Conservation (phyloP, 805 yeast genomes). For the Myxozyma lipomycoides region DNA sequence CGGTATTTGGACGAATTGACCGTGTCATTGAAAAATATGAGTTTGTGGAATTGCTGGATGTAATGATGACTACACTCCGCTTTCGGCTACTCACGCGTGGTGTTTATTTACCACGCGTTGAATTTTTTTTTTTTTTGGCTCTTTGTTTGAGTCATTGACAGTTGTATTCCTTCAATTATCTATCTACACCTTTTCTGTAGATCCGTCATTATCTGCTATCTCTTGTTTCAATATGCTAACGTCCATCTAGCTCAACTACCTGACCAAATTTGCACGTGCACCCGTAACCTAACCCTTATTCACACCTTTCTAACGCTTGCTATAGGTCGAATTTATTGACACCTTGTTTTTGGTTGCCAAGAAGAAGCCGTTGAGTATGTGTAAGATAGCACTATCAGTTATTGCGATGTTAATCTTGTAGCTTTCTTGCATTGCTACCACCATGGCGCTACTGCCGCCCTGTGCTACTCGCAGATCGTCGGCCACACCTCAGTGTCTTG, state of each 20-base stretch:
- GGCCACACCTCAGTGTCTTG: slow-evolving; percentile 90
- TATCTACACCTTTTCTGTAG: not conserved
- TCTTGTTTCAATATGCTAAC: too few species aligned
- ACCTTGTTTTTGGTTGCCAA: slow-evolving; percentile 88
- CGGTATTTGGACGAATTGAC: too few species aligned
- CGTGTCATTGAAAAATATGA: too few species aligned
- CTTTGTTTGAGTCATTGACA: too few species aligned
- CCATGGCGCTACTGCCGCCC: slow-evolving; percentile 95
- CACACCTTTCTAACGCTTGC: slow-evolving; percentile 11
- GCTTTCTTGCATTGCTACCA: slow-evolving; percentile 92
- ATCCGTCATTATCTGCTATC: slow-evolving; percentile 7
- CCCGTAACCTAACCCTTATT: slow-evolving; percentile 4
- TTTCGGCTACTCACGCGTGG: not conserved
- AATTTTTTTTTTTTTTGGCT: not conserved
- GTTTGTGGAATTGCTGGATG: not conserved
- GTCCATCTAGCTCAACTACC: slow-evolving; percentile 58
- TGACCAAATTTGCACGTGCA: slow-evolving; percentile 61
- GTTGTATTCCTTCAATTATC: too few species aligned
- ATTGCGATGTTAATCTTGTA: not conserved
- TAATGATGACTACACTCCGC: not conserved
- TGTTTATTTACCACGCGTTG: not conserved
- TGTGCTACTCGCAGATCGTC: slow-evolving; percentile 87
- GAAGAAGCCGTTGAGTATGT: slow-evolving; percentile 64
- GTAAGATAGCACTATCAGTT: not conserved
- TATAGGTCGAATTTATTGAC: slow-evolving; percentile 70